Percentiles rank a stretch among this genome's conserved stretches.
These are phyloP conservation scores for Ordospora pajunii DNA, from an alignment of 371 early-diverging fungal species.

Conservation along the genomic window DNA sequence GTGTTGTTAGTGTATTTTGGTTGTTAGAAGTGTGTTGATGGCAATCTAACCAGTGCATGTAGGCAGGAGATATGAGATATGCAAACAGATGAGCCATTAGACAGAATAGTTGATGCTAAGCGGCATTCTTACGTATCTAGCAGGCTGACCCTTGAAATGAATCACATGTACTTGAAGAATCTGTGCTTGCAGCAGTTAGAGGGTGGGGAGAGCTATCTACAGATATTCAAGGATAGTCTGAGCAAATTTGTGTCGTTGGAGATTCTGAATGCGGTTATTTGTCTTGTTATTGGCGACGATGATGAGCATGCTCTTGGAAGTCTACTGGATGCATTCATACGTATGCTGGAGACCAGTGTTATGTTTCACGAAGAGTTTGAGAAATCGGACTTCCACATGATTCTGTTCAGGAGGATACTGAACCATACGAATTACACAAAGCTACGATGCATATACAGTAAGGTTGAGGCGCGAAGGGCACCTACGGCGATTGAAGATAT, in stretches of 20 bases:
- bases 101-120: too few relatives aligned
- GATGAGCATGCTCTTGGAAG: neutral
- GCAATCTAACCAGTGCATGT: too few relatives aligned
- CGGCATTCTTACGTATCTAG: neutral
- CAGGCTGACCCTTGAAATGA: neutral
- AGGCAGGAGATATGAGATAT: too few relatives aligned
- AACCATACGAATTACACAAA: slow-evolving; percentile 2
- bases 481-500: neutral
- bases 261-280: neutral
- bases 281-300: neutral
- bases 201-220: neutral
- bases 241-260: neutral
- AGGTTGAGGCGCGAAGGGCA: neutral
- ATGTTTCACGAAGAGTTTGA: neutral
- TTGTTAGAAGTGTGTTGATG: too few relatives aligned
- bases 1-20: neutral
- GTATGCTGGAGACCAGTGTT: neutral
- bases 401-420: neutral
- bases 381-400: neutral
- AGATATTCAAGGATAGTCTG: slow-evolving; percentile 19
- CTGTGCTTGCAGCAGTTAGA: slow-evolving; percentile 4
- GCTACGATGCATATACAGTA: neutral
- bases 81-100: too few relatives aligned
- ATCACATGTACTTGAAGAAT: slow-evolving; percentile 4
- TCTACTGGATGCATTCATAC: neutral